These are phyloP conservation scores for Talaromyces adpressus DNA, from an alignment of 495 filamentous ascomycete species.

Conservation along the genomic window DNA sequence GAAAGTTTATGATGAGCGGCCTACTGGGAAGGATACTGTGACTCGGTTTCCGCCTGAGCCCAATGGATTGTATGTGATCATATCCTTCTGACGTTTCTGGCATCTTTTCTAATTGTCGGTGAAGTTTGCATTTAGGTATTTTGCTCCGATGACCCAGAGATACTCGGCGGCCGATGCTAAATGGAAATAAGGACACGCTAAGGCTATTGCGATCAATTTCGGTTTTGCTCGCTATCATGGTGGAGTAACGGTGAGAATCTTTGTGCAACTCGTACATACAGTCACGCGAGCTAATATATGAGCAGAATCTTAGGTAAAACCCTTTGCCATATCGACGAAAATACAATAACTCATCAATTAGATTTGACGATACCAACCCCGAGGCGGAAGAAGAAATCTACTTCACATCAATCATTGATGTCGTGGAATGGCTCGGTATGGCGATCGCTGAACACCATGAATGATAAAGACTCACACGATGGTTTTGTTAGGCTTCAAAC, in stretches of 20 bases:
- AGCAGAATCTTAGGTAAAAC: constrained; percentile 9
- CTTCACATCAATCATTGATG: constrained; percentile 70
- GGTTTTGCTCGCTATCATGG: constrained; percentile 85
- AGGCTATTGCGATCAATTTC: constrained; percentile 97
- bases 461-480: not conserved
- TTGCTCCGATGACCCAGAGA: constrained; percentile 15
- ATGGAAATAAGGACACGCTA: constrained; percentile 66
- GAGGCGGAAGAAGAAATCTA: constrained; percentile 75
- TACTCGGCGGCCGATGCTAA: not conserved
- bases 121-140: constrained; percentile 10
- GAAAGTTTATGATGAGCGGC: constrained; percentile 71
- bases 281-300: not conserved
- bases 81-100: not conserved
- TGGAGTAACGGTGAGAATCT: constrained; percentile 33
- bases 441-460: not conserved
- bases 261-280: not conserved
- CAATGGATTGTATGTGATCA: constrained; percentile 32
- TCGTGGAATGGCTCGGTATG: constrained; percentile 60
- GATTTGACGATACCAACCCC: constrained; percentile 81
- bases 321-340: not conserved
- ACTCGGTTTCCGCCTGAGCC: constrained; percentile 94
- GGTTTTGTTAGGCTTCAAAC: constrained; percentile 55
- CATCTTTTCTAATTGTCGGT: too few species aligned
- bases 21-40: constrained; percentile 50
- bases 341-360: constrained; percentile 45